Percentiles rank a stretch among this genome's conserved stretches.
Conservation (phyloP, 2,329 filamentous ascomycete species). For the Beauveria sp. region DNA sequence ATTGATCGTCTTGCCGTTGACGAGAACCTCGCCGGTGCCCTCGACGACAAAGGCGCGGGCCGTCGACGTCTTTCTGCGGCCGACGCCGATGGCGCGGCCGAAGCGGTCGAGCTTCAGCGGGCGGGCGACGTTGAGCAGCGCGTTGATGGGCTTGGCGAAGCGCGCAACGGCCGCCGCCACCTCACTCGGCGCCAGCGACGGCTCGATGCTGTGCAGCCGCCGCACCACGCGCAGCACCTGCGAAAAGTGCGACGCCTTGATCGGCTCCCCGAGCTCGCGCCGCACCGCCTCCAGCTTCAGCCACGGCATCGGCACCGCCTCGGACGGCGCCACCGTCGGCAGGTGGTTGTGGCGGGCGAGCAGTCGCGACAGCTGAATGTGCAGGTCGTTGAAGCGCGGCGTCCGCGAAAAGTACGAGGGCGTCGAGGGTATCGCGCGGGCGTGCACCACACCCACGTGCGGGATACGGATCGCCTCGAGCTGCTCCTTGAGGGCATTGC, state of each 20-base stretch:
- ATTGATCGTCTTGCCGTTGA: conserved; percentile 82
- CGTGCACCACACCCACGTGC: conserved; percentile 35
- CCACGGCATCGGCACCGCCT: conserved; percentile 73
- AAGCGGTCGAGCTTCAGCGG: conserved; percentile 63
- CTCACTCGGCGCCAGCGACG: conserved; percentile 62
- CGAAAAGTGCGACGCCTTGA: conserved; percentile 72
- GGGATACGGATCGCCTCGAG: conserved; percentile 21
- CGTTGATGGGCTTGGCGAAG: conserved; percentile 71
- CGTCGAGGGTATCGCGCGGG: conserved; percentile 74
- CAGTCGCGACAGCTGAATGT: conserved; percentile 65
- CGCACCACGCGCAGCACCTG: conserved; percentile 69
- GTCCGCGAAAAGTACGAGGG: conserved; percentile 92
- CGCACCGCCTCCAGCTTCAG: conserved; percentile 71
- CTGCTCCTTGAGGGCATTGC: conserved; percentile 13
- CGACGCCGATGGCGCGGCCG: conserved; percentile 72
- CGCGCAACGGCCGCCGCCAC: conserved; percentile 56
- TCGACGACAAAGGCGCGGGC: conserved; percentile 86
- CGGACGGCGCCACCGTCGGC: conserved; percentile 56
- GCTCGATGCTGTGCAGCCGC: conserved; percentile 78
- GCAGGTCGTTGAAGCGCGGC: conserved; percentile 78
- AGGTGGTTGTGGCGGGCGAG: conserved; percentile 65
- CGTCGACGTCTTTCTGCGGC: conserved; percentile 78
- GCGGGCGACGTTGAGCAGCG: conserved; percentile 55
- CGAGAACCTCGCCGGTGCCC: conserved; percentile 78
- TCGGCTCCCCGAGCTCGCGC: conserved; percentile 58